Conservation (phyloP, 192 early-diverging fungal species). For the Backusella circina region DNA sequence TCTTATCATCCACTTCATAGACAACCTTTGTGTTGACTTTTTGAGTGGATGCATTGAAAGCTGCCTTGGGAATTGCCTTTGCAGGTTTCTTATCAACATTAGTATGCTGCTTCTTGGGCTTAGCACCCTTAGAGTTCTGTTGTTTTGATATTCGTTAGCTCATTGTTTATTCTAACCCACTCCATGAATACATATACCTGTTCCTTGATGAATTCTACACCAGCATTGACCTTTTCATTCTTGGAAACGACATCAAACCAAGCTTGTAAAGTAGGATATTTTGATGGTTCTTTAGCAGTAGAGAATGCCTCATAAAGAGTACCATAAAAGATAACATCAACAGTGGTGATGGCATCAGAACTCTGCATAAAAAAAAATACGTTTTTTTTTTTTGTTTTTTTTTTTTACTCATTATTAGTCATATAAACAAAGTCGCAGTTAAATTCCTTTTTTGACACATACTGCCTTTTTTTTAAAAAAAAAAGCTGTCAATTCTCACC, state of each 20-base stretch:
- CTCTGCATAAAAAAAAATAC: slow-evolving; percentile 11
- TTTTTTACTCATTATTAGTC: slow-evolving; percentile 2
- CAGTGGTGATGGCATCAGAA: neutral
- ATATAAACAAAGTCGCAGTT: neutral
- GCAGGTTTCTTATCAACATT: slow-evolving; percentile 7
- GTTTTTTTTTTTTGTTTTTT: too few species aligned
- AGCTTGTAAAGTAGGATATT: slow-evolving; percentile 14
- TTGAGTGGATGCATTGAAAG: slow-evolving; percentile 17
- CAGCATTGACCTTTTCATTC: neutral
- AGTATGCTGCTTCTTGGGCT: slow-evolving; percentile 12
- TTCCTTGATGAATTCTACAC: slow-evolving; percentile 10
- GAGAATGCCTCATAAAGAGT: slow-evolving; percentile 20
- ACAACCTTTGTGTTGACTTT: slow-evolving; percentile 13
- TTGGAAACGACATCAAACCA: slow-evolving; percentile 18
- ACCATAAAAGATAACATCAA: slow-evolving; percentile 25
- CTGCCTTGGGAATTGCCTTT: neutral
- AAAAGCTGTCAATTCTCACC: neutral
- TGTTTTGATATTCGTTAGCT: neutral
- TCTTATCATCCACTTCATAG: neutral
- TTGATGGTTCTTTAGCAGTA: slow-evolving; percentile 1
- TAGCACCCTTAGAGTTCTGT: slow-evolving; percentile 10
- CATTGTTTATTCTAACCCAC: neutral
- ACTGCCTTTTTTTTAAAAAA: neutral
- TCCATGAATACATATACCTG: slow-evolving; percentile 9
- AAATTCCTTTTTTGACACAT: neutral